A percentile compares a stretch with the other conserved stretches of the same genome.
phyloP scores from a whole-genome alignment of 225 moss, liverwort and hornwort genomes.

The Pseudisothecium myosuroides region DNA sequence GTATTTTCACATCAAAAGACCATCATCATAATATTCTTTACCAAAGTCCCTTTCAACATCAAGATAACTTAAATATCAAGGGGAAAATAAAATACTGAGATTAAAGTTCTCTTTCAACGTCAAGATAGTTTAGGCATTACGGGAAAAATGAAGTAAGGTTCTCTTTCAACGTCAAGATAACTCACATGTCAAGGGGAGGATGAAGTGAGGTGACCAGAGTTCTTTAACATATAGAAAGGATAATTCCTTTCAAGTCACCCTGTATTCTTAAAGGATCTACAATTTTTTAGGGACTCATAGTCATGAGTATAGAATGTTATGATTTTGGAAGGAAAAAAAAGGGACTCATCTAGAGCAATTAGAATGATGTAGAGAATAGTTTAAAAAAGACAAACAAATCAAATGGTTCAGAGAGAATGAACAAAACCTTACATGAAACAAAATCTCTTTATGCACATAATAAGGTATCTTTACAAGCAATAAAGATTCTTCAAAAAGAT shows the following conservation, averaged over 20 bases:
- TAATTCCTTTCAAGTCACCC: no score
- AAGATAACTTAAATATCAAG: background rate
- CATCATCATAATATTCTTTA: background rate
- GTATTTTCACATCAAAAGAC: rapidly evolving
- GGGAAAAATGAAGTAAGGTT: background rate
- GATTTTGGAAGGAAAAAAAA: background rate
- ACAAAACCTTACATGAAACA: no score
- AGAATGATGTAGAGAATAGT: background rate
- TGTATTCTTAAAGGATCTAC: background rate
- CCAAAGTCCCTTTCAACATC: background rate
- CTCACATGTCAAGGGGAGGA: background rate
- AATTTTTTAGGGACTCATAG: no score
- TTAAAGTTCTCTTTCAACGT: background rate
- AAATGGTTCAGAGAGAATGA: no score
- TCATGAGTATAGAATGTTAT: background rate
- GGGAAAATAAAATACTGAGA: background rate
- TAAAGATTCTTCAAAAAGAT: background rate
- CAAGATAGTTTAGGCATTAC: background rate
- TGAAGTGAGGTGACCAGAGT: background rate
- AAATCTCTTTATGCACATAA: no score
- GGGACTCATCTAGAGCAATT: background rate
- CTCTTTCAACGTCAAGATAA: background rate
- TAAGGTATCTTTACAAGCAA: background rate
- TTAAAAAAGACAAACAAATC: background rate
- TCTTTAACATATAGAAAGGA: rapidly evolving